Base-by-base conservation (phyloP, 345 rosid species). In the Combretum micranthum region DNA sequence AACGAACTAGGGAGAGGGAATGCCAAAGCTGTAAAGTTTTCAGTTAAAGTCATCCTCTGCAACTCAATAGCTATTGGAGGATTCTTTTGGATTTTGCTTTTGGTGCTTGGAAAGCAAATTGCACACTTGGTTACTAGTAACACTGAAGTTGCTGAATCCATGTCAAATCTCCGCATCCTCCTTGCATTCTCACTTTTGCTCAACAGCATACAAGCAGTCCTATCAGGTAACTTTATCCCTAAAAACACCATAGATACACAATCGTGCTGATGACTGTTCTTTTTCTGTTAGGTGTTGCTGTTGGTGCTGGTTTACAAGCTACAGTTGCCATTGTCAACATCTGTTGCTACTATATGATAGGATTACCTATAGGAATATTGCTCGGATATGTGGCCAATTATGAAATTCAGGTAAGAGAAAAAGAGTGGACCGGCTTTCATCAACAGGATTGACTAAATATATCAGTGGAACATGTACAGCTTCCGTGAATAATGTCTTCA, bases 1-100 rank as follows among this genome's bases (percentile, higher is more conserved):
- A 87, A 87, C 61, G 92, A 87, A 62, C 54, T 87, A 15, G 91
- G 96, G 19, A 62, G 68, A 54, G 87, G 89, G 55, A 67, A 82
- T 56, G 81, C 78, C 0, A 55, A 69, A 2, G 82, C 85, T 0
- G 74, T 78, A n/a, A 77, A 56, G 37, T 77, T 84, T 67, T 61
- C 96, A 0, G 78, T 80, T 21, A 79, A 80, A 69, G 79, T 77
- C 16, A 68, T 65, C 2, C 44, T 82, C 15, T 10, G 18, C 3
- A 72, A 73, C 48, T 77, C 83, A 7, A 42, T 63, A 0, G 19
- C 44, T 13, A 18, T 81, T 13, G 90, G 90, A 42, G 66, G 83
- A 13, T 20, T 72, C 44, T 78, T 71, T 12, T 76, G 53, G 1
- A 16, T 66, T 17, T 21, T 82, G 53, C 80, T 84, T 44, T 46